Base-by-base conservation (phyloP, 805 yeast species). In the Candida sonorensis region DNA sequence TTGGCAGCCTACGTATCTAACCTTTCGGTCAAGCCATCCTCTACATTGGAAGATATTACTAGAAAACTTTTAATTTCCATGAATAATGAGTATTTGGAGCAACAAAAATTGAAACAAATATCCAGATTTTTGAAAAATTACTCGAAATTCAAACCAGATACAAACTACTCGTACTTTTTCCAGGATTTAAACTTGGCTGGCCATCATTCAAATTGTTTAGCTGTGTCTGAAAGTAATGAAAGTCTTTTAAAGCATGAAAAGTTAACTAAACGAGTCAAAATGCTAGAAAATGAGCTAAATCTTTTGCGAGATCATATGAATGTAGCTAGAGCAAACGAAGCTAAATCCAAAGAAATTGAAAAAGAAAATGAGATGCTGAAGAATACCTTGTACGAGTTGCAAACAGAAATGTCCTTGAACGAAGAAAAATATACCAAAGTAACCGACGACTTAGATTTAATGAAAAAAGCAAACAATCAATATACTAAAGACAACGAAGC, bases 61-160 rank as follows among this genome's bases (percentile, higher is more conserved):
- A 68, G 71, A 34, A 55, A 68, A 14, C 54, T 83, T 24, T 66
- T 77, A 2, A 59, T 69, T 18, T 75, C 75, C 33, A 57, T 82
- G 13, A 67, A 75, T 31, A 63, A 70, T 40, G 75, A 76, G 34
- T 77, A 71, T 43, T 64, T 75, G 32, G 81, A 81, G 44, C 75
- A 67, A 42, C 62, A 71, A 41, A 67, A 75, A 36, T 51, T 81
- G 33, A 59, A 61, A 27, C 67, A 79, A 9, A 59, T 82, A 26
- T 75, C 73, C 22, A 60, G 56, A 16, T 81, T 78, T 42, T 51
- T 81, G 37, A 55, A 57, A 26, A 67, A 66, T 37, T 82, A 76
- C 44, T 67, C 58, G 10, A 40, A 43, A 17, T 38, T 35, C 7
- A 29, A 41, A 11, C 35, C 38, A 16, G 23, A 26, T 19, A 8